phyloP scores from a whole-genome alignment of 1,284 basidiomycete genomes.

The Trametes sp. region DNA sequence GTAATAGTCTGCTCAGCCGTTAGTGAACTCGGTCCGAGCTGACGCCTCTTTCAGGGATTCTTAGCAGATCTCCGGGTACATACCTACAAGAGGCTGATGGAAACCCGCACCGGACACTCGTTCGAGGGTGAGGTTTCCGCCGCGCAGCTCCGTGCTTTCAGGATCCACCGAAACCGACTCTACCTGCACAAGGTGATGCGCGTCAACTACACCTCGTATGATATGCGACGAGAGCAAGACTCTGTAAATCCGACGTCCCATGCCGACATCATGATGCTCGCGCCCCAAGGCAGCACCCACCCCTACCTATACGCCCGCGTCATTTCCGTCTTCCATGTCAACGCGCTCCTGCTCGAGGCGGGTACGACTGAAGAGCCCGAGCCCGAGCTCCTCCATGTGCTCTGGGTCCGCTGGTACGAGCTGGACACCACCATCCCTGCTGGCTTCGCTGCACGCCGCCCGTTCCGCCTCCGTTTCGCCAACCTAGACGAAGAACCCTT shows the following conservation, averaged over 20 bases:
- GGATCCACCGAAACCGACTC: constrained; percentile 12
- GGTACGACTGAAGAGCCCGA: constrained; percentile 1
- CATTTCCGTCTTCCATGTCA: constrained; percentile 35
- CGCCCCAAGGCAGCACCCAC: constrained; percentile 4
- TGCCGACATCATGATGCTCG: constrained; percentile 45
- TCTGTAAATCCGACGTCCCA: constrained; percentile 44
- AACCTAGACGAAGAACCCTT: constrained; percentile 33
- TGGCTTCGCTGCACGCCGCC: constrained; percentile 29
- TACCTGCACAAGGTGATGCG: constrained; percentile 36
- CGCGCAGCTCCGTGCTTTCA: not conserved
- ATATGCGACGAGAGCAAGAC: constrained; percentile 47
- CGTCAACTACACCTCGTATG: constrained; percentile 55
- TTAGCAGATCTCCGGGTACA: not conserved
- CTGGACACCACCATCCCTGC: constrained; percentile 18
- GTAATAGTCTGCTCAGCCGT: not conserved
- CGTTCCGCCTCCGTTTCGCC: constrained; percentile 35
- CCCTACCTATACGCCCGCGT: constrained; percentile 20
- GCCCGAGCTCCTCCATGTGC: constrained; percentile 30
- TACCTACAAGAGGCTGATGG: not conserved
- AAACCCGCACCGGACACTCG: not conserved
- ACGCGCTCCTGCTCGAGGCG: constrained; percentile 8
- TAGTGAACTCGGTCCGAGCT: not conserved
- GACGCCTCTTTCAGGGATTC: not conserved
- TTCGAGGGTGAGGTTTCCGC: not conserved
- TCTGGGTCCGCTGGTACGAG: constrained; percentile 43